Percentiles rank a stretch among this genome's conserved stretches.
Conservation (phyloP, 2,329 filamentous ascomycete genomes). For the Colletotrichum tamarilloi region DNA sequence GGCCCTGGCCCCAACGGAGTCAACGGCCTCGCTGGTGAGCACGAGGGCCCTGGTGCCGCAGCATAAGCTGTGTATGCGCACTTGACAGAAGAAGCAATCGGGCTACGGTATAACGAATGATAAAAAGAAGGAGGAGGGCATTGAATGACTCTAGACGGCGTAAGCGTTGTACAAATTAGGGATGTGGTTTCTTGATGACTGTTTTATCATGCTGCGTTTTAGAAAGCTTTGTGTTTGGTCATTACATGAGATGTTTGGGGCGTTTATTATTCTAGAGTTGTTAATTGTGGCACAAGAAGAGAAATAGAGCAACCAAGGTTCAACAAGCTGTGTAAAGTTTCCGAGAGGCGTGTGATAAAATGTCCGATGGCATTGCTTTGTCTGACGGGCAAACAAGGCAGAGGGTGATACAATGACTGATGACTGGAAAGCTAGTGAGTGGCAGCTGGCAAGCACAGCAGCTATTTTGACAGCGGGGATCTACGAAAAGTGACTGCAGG, state of each 20-base stretch:
- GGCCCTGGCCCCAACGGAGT: slow-evolving; percentile 53
- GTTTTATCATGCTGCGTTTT: slow-evolving; percentile 29
- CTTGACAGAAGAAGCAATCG: slow-evolving; percentile 38
- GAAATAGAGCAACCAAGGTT: slow-evolving; percentile 31
- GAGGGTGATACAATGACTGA: slow-evolving; percentile 23
- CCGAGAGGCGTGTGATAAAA: neutral
- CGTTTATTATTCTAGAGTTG: slow-evolving; percentile 23
- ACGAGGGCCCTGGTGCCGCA: slow-evolving; percentile 55
- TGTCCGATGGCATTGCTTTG: slow-evolving; percentile 2
- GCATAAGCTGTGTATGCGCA: slow-evolving; percentile 45
- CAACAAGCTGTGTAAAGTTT: slow-evolving; percentile 1
- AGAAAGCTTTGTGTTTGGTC: slow-evolving; percentile 8
- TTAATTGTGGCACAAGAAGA: slow-evolving; percentile 23
- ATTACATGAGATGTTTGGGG: neutral
- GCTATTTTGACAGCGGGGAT: slow-evolving; percentile 31
- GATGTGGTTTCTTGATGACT: slow-evolving; percentile 14
- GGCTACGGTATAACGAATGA: slow-evolving; percentile 17
- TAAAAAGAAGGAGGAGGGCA: slow-evolving; percentile 4
- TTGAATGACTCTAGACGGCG: slow-evolving; percentile 33
- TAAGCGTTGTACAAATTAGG: slow-evolving; percentile 33
- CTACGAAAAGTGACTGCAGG: slow-evolving; percentile 30
- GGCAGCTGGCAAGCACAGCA: neutral
- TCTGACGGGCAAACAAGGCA: neutral
- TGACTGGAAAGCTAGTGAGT: neutral
- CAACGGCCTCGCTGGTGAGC: slow-evolving; percentile 46